These are phyloP conservation scores for Meripilus lineatus DNA, from an alignment of 1,284 basidiomycete species.

Conservation along the genomic window DNA sequence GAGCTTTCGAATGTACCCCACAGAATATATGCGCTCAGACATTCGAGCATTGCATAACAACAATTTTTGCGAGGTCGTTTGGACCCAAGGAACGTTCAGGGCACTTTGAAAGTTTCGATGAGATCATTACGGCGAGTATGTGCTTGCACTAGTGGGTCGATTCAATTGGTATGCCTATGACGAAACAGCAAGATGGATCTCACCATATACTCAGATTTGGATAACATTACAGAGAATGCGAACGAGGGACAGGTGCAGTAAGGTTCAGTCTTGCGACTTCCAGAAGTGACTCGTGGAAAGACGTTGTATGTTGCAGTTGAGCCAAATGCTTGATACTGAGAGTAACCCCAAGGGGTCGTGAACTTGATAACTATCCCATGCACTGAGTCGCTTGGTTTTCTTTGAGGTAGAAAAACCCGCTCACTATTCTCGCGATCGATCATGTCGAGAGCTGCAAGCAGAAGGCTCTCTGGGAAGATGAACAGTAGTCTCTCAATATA, in stretches of 20 bases:
- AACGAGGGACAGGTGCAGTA: conserved; percentile 78
- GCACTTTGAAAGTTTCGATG: conserved; percentile 46
- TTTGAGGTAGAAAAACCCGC: conserved; percentile 8
- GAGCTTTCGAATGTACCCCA: no score
- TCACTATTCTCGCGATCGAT: conserved; percentile 61
- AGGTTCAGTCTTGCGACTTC: conserved; percentile 31
- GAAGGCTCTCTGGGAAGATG: conserved; percentile 54
- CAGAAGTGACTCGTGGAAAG: conserved; percentile 43
- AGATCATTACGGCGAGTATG: conserved; percentile 59
- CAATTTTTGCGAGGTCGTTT: conserved; percentile 39
- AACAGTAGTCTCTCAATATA: conserved; percentile 46
- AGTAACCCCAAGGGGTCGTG: conserved; percentile 48
- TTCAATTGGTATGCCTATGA: neutral
- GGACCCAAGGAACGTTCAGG: conserved; percentile 41
- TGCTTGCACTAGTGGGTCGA: conserved; percentile 62
- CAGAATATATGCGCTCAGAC: neutral
- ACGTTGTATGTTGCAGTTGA: conserved; percentile 59
- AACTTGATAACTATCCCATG: conserved; percentile 56
- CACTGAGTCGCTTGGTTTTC: neutral
- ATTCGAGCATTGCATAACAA: conserved; percentile 21
- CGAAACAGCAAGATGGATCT: conserved; percentile 9
- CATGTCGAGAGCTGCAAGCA: conserved; percentile 67
- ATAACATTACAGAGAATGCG: conserved; percentile 52
- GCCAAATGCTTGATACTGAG: conserved; percentile 61
- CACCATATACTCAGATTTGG: conserved; percentile 62